phyloP scores from a whole-genome alignment of 306 rosid species.

The Canavalia ensiformis region DNA sequence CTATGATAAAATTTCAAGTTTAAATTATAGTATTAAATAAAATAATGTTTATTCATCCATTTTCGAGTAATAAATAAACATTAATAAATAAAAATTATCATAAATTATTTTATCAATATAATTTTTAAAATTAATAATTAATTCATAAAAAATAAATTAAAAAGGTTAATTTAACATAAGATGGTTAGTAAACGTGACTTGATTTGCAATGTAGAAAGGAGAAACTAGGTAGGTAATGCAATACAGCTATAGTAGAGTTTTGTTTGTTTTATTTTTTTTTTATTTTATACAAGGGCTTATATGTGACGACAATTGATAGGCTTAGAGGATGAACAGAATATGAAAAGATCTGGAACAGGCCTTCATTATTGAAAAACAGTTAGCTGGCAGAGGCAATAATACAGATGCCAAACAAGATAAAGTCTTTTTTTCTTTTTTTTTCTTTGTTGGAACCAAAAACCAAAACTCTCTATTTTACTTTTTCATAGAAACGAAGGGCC shows the following conservation, averaged over 20 bases:
- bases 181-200: too few relatives aligned
- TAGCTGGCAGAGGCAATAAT: slow-evolving; percentile 39
- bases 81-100: too few relatives aligned
- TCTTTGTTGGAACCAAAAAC: slow-evolving; percentile 8
- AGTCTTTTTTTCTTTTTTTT: background rate
- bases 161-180: too few relatives aligned
- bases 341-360: background rate
- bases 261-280: too few relatives aligned
- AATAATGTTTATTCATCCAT: too few relatives aligned
- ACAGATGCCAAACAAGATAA: slow-evolving; percentile 26
- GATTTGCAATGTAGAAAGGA: too few relatives aligned
- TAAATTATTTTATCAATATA: too few relatives aligned
- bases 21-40: too few relatives aligned
- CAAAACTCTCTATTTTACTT: background rate
- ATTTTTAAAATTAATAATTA: too few relatives aligned
- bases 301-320: slow-evolving; percentile 22
- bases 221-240: background rate
- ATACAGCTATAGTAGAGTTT: background rate
- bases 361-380: slow-evolving; percentile 20
- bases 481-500: background rate
- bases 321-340: slow-evolving; percentile 5
- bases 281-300: background rate
- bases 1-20: too few relatives aligned
- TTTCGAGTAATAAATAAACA: too few relatives aligned
- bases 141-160: too few relatives aligned